Base-by-base conservation (phyloP, 2,329 filamentous ascomycete species). In the Trichophyton schoenleinii region DNA sequence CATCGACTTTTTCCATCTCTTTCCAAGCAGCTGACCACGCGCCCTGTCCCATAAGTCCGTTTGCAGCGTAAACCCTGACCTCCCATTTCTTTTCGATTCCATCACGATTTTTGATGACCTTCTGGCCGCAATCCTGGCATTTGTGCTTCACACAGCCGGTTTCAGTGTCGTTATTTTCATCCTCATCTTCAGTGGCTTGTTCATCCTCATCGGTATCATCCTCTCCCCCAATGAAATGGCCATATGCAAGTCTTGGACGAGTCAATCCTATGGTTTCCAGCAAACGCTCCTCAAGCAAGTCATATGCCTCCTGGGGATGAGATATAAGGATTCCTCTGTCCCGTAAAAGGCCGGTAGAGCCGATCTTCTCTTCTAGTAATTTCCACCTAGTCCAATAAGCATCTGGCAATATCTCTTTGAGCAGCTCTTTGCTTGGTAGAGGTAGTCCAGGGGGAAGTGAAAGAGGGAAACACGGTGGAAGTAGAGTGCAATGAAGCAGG, bases 1-100 rank as follows among this genome's bases (percentile, higher is more conserved):
- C 89, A 70, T 99, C 94, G 0, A 97, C 89, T n/a, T 92, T 83
- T 75, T 99, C 94, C 94, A 99, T 99, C 74, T 97, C 92, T 67
- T 84, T 88, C 92, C 92, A 99, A 62, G 89, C 92, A 1, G 91
- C 91, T 3, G 84, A 83, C 94, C 94, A 99, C 0, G 94, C 92
- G 0, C 90, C 90, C 3, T 89, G 86, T 62, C 86, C 84, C 89
- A 99, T 95, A 57, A 97, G 77, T 0, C 94, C 94, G 72, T 97
- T 99, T 59, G 91, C 92, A 0, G 94, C 94, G 69, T 92, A 99
- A 0, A 97, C 86, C 70, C 91, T 94, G 71, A 97, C 79, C 73
- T 74, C 79, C 76, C 70, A 86, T 75, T 75, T 84, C 72, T 66
- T 81, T 71, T 72, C 80, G 68, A 58, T 78, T 71, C 69, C 77